A percentile compares a stretch with the other conserved stretches of the same genome.
These are phyloP conservation scores for Arthroderma sp. DNA, from an alignment of 2,329 filamentous ascomycete genomes.

Conservation along the genomic window DNA sequence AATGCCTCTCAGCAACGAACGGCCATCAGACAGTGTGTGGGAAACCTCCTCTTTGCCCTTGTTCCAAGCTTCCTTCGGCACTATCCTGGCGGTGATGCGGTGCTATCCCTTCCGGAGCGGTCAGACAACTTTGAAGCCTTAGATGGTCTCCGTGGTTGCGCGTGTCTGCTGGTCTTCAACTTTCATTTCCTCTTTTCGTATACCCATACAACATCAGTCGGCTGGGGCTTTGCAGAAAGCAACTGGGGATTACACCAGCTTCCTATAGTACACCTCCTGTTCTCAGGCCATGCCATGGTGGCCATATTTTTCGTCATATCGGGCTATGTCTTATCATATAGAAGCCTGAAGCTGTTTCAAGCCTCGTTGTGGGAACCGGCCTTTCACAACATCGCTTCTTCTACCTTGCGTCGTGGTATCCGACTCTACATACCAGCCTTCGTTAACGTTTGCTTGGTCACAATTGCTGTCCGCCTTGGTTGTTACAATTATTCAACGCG, in stretches of 20 bases:
- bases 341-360: constrained; percentile 28
- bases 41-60: no score
- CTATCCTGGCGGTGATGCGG: no score
- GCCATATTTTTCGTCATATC: constrained; percentile 37
- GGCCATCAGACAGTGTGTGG: no score
- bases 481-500: constrained; percentile 25
- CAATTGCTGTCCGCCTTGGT: constrained; percentile 31
- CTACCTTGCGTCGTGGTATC: constrained; percentile 31
- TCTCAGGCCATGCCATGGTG: constrained; percentile 36
- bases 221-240: constrained; percentile 28
- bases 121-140: constrained; percentile 20
- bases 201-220: constrained; percentile 27
- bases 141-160: constrained; percentile 32
- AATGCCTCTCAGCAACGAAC: no score
- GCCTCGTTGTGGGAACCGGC: constrained; percentile 26
- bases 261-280: constrained; percentile 29
- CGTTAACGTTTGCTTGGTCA: constrained; percentile 23
- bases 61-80: no score
- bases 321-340: constrained; percentile 34
- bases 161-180: constrained; percentile 33
- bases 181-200: constrained; percentile 35
- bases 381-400: constrained; percentile 27
- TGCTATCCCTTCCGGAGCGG: no score
- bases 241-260: constrained; percentile 30
- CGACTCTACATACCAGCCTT: constrained; percentile 31